phyloP scores from a whole-genome alignment of 2,329 filamentous ascomycete genomes.

The Scleromitrula shiraiana region DNA sequence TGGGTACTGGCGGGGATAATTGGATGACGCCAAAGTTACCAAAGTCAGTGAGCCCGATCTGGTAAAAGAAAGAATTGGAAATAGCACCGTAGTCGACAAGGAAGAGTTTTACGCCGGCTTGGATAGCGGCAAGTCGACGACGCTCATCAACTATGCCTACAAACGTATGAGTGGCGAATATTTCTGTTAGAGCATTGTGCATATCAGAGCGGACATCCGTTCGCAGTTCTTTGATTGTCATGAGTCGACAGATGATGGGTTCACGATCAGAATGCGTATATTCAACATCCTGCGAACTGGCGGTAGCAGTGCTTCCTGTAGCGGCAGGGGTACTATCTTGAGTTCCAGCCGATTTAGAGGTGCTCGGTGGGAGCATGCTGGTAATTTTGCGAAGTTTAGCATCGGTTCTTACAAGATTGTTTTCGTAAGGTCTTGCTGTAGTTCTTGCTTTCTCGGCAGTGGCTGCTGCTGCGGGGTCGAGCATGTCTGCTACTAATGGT shows the following conservation, averaged over 20 bases:
- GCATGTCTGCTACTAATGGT: conserved; percentile 24
- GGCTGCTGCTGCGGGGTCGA: conserved; percentile 18
- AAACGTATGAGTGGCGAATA: conserved; percentile 83
- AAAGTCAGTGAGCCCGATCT: conserved; percentile 89
- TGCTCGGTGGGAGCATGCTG: conserved; percentile 71
- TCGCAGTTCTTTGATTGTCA: conserved; percentile 80
- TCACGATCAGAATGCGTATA: conserved; percentile 69
- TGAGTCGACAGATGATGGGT: conserved; percentile 62
- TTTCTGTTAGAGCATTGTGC: conserved; percentile 79
- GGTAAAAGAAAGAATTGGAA: conserved; percentile 89
- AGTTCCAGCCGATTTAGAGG: conserved; percentile 25
- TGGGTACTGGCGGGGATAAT: conserved; percentile 66
- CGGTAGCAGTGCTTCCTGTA: neutral
- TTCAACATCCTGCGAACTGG: conserved; percentile 43
- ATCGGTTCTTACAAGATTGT: conserved; percentile 86
- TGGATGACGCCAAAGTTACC: conserved; percentile 84
- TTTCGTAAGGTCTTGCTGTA: conserved; percentile 63
- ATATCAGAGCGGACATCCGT: conserved; percentile 71
- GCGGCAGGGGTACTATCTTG: conserved; percentile 22
- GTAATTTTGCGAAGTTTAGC: conserved; percentile 88
- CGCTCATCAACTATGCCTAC: conserved; percentile 86
- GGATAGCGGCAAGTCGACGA: conserved; percentile 82
- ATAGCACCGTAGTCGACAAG: conserved; percentile 87
- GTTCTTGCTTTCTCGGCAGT: conserved; percentile 28
- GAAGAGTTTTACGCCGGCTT: conserved; percentile 85